Evolutionary conservation across 352 stramenopile species (phyloP).

Genomic region (Pythium vanterpoolii): DNA sequence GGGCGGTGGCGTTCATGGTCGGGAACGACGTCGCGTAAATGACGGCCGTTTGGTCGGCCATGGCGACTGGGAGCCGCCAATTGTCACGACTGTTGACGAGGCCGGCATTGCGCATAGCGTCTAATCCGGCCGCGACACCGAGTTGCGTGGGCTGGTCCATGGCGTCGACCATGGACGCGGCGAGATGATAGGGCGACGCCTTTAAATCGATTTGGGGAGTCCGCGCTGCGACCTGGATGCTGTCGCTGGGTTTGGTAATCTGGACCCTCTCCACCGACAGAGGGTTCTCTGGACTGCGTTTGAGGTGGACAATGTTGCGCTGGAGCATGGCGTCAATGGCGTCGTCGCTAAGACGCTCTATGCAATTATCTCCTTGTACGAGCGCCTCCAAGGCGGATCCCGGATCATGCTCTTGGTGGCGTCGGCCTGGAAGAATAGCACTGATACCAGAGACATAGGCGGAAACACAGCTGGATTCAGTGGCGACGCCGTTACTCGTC

Average conservation of each 20-base stretch:
- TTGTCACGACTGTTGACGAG: constrained; percentile 47
- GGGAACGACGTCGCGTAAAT: constrained; percentile 96
- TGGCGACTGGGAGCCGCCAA: constrained; percentile 40
- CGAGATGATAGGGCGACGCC: constrained; percentile 80
- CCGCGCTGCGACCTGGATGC: constrained; percentile 90
- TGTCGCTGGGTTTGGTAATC: constrained; percentile 46
- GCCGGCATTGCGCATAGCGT: constrained; percentile 91
- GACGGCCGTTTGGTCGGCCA: constrained; percentile 90
- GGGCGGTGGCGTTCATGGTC: constrained; percentile 92
- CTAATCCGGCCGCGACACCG: constrained; percentile 92
- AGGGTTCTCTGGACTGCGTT: constrained; percentile 38
- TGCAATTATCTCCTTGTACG: constrained; percentile 90
- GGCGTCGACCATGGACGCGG: constrained; percentile 84
- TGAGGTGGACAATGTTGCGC: constrained; percentile 92
- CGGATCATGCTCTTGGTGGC: constrained; percentile 30
- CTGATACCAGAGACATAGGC: constrained; percentile 91
- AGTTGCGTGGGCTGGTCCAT: constrained; percentile 96
- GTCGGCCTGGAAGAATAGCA: constrained; percentile 83
- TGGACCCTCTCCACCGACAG: constrained; percentile 33
- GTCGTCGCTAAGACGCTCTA: constrained; percentile 65
- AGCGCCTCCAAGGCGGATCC: constrained; percentile 87
- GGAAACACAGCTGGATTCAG: constrained; percentile 26
- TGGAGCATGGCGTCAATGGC: constrained; percentile 87
- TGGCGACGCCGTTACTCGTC: constrained; percentile 1
- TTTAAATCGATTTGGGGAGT: constrained; percentile 63